Percentiles rank a stretch among this genome's conserved stretches.
These are phyloP conservation scores for Exophiala xenobiotica DNA, from an alignment of 2,329 filamentous ascomycete genomes.

Conservation along the genomic window DNA sequence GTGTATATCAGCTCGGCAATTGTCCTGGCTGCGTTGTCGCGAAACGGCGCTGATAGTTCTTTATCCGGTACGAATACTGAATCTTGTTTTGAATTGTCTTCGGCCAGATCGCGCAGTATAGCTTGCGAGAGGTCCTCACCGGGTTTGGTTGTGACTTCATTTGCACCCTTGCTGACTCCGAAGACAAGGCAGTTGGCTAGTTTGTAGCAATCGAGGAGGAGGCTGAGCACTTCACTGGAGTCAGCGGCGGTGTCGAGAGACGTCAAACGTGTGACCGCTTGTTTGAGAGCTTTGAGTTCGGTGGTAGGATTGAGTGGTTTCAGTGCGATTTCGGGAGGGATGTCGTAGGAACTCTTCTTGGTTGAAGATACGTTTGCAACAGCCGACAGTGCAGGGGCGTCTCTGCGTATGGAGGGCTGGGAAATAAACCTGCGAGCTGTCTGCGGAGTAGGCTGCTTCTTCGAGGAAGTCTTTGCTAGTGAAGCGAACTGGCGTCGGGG, in stretches of 20 bases:
- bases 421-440: constrained; percentile 9
- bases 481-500: constrained; percentile 15
- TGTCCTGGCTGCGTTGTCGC: constrained; percentile 40
- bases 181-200: constrained; percentile 24
- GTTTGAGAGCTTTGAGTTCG: constrained; percentile 11
- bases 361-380: not conserved
- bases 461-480: constrained; percentile 7
- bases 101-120: constrained; percentile 27
- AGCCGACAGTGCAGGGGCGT: not conserved
- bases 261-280: constrained; percentile 20
- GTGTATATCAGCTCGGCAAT: constrained; percentile 62
- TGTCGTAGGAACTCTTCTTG: not conserved
- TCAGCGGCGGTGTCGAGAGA: constrained; percentile 14
- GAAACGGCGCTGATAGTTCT: constrained; percentile 34
- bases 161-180: constrained; percentile 19
- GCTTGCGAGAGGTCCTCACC: constrained; percentile 41
- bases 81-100: constrained; percentile 24
- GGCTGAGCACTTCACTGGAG: constrained; percentile 12
- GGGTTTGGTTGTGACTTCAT: constrained; percentile 14
- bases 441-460: constrained; percentile 5
- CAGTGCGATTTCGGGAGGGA: constrained; percentile 2
- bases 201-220: constrained; percentile 17
- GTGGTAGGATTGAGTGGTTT: constrained; percentile 7
- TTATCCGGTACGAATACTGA: constrained; percentile 25
- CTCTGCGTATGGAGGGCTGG: not conserved